Evolutionary conservation across 2,329 filamentous ascomycete genomes (phyloP), one percentile per base, ranked within the genome.

Genomic region (Trichothecium roseum): DNA sequence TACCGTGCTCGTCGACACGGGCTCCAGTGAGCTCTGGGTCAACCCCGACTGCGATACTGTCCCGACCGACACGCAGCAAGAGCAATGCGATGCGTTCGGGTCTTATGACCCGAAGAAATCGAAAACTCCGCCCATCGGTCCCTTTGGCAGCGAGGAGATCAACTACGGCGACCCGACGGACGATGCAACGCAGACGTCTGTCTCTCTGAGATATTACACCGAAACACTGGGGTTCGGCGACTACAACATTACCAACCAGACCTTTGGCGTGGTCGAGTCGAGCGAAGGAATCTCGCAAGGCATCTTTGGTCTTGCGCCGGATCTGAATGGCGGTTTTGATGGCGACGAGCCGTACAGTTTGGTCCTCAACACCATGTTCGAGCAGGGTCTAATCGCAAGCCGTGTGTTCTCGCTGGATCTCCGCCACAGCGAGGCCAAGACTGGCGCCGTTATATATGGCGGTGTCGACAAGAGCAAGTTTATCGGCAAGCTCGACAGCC

Each of bases 1-100:
- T 26, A 60, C 63, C 9, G 63, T 70, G 26, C 56, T 69, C 27
- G 55, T 70, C 37, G 66, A 70, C 40, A 70, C 66, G 1, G 69
- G 69, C 13, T 73, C 69, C 5, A 64, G 64, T 41, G 67, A 72
- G 47, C 59, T 73, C 7, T 74, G 69, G 69, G 64, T 72, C 30
- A 69, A 73, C 40, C 68, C 69, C 1, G 53, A 62, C 35, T 74
- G 69, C 46, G 35, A 46, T 4, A 56, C 54, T 5, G 56, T 66
- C 1, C 56, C 51, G 5, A 51, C 53, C 5, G 41, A 51, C 6
- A 43, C 45, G 1, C 53, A 64, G 26, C 44, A 48, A 3, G 36
- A 51, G 0, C 56, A 62, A 31, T 73, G 68, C 46, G 10, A 41
- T 0, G 28, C 42, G 0, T 65, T 65, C 35, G 62, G 68, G 3